Evolutionary conservation across 345 rosid genomes (phyloP).

Genomic region (Laguncularia racemosa): DNA sequence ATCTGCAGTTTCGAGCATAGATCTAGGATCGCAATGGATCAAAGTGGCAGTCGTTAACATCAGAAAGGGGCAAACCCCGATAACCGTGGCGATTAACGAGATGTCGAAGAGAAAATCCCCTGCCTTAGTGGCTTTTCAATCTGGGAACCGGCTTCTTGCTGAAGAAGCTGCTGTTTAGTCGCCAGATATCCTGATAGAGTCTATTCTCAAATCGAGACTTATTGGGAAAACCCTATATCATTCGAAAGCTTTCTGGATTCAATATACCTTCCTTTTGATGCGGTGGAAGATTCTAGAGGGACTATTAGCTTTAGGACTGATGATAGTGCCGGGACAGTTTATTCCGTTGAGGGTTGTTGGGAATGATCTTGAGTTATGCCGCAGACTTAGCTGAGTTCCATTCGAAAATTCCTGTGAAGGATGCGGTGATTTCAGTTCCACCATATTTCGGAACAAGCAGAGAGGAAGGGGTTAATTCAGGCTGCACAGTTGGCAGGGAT

Average conservation of each 20-base stretch:
- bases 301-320: conserved; percentile 49
- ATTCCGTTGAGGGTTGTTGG: conserved; percentile 77
- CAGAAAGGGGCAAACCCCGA: conserved; percentile 82
- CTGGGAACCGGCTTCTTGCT: conserved; percentile 62
- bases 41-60: conserved; percentile 91
- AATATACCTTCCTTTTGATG: conserved; percentile 59
- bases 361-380: conserved; percentile 75
- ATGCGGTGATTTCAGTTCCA: conserved; percentile 77
- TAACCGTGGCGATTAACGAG: conserved; percentile 89
- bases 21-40: conserved; percentile 95
- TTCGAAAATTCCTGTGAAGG: conserved; percentile 56
- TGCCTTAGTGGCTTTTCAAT: conserved; percentile 72
- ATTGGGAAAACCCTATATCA: conserved; percentile 72
- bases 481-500: conserved; percentile 93
- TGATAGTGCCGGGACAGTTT: conserved; percentile 28
- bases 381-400: conserved; percentile 73
- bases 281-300: conserved; percentile 78
- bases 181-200: conserved; percentile 88
- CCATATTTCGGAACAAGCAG: conserved; percentile 95
- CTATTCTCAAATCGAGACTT: conserved; percentile 70
- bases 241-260: conserved; percentile 54
- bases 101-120: conserved; percentile 99
- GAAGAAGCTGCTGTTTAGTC: conserved; percentile 87
- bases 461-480: conserved; percentile 76
- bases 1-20: conserved; percentile 85